Conservation (phyloP, 176 grass and related monocot species). For the Oryza australiensis region DNA sequence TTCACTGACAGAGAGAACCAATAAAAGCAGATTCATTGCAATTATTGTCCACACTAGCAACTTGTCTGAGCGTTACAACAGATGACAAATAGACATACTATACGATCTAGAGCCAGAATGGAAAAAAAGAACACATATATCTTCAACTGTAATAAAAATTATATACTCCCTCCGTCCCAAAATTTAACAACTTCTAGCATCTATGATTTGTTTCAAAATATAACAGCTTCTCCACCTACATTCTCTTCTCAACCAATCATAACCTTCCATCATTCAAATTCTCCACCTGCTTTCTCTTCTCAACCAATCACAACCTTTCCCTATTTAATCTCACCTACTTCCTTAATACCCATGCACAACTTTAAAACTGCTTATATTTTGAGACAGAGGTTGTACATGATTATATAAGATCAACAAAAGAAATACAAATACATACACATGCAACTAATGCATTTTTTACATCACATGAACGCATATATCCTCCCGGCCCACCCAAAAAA, state of each 20-base stretch:
- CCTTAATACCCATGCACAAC: too few relatives aligned
- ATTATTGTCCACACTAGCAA: background rate
- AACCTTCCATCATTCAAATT: too few relatives aligned
- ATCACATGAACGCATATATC: background rate
- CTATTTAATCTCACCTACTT: too few relatives aligned
- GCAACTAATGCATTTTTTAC: background rate
- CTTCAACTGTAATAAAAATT: background rate
- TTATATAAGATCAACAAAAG: too few relatives aligned
- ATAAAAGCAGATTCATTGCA: background rate
- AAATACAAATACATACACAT: background rate
- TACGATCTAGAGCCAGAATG: background rate
- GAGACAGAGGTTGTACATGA: background rate
- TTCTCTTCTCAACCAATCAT: too few relatives aligned
- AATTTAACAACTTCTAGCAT: too few relatives aligned
- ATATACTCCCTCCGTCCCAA: background rate
- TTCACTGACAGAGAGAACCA: constrained; percentile 1
- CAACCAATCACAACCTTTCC: too few relatives aligned
- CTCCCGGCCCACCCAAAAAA: too few relatives aligned
- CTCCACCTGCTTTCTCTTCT: too few relatives aligned
- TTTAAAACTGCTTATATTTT: too few relatives aligned
- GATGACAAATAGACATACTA: background rate
- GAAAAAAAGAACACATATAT: background rate
- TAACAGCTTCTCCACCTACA: too few relatives aligned
- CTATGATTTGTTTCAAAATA: too few relatives aligned
- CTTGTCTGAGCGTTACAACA: background rate